Base-by-base conservation (phyloP, 2,329 filamentous ascomycete species). In the Gaeumannomyces tritici region DNA sequence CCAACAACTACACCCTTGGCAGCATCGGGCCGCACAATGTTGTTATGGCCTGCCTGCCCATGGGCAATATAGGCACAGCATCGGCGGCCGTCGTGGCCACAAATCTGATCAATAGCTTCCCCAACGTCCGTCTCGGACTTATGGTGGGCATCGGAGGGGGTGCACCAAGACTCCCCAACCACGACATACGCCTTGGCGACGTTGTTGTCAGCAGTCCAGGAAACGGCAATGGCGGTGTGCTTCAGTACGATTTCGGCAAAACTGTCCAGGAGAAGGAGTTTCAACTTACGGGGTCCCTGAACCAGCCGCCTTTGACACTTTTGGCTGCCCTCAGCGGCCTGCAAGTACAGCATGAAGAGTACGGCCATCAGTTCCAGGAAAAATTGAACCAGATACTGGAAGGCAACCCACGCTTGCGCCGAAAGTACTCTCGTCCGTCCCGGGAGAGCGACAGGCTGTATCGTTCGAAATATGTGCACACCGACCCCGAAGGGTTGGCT, bases 61-160 rank as follows among this genome's bases (percentile, higher is more conserved):
- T 11, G 69, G 65, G 18, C 51, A 67, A 11, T 69, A 70, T 58
- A n/a, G 72, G 73, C 3, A 68, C 65, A 7, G 62, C 61, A 1
- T 67, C 63, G 21, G 70, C 71, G 0, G 67, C 71, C 1, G 65
- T 13, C 9, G 72, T 72, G 6, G 72, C 71, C 3, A 72, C 67
- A 0, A 64, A 56, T 13, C 70, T 75, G 68, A 47, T 71, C 0
- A 65, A 60, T 3, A 73, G 65, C 61, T 75, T 73, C 56, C 67
- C 68, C 0, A 68, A 70, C 6, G 57, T 76, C 9, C 62, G 66
- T n/a, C 63, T 74, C 12, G 69, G 68, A 1, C 56, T 75, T 4
- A 67, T 76, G 64, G 73, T 75, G 2, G 73, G 73, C 27, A 69
- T 74, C 3, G 73, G 69, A 0, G 74, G 74, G 4, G 75, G 74